These are phyloP conservation scores for Stentor coeruleus DNA, from an alignment of 73 alveolate genomes.

Conservation along the genomic window DNA sequence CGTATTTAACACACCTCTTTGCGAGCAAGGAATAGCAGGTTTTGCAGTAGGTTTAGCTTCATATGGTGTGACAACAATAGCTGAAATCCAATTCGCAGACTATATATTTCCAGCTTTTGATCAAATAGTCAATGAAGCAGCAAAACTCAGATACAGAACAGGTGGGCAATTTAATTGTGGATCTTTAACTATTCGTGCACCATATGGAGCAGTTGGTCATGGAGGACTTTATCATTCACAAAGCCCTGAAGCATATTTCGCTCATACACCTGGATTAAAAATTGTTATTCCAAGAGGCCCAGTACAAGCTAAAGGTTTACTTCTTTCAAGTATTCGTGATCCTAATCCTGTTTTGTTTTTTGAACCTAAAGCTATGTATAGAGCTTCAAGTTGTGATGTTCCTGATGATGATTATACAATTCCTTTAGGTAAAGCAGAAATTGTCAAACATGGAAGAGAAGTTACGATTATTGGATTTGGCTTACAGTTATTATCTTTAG, in stretches of 20 bases:
- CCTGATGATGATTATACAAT: conserved; percentile 88
- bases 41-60: conserved; percentile 92
- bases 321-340: conserved; percentile 75
- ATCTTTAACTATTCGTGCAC: conserved; percentile 71
- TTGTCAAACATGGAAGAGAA: conserved; percentile 79
- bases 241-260: conserved; percentile 89
- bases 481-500: background rate
- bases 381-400: conserved; percentile 78
- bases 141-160: conserved; percentile 77
- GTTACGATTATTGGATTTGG: conserved; percentile 36
- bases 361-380: conserved; percentile 89
- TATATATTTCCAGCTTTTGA: conserved; percentile 96
- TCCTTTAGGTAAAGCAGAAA: conserved; percentile 86
- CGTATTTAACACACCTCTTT: conserved; percentile 89
- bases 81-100: conserved; percentile 93
- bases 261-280: conserved; percentile 92
- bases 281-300: conserved; percentile 94
- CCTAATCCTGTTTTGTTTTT: conserved; percentile 90
- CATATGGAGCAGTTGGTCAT: conserved; percentile 96
- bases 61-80: conserved; percentile 86
- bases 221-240: conserved; percentile 91
- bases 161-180: conserved; percentile 78
- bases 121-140: conserved; percentile 92
- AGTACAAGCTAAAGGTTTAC: conserved; percentile 84
- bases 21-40: conserved; percentile 92